Base-by-base conservation (phyloP, 192 early-diverging fungal genomes). In the Diversispora eburnea region DNA sequence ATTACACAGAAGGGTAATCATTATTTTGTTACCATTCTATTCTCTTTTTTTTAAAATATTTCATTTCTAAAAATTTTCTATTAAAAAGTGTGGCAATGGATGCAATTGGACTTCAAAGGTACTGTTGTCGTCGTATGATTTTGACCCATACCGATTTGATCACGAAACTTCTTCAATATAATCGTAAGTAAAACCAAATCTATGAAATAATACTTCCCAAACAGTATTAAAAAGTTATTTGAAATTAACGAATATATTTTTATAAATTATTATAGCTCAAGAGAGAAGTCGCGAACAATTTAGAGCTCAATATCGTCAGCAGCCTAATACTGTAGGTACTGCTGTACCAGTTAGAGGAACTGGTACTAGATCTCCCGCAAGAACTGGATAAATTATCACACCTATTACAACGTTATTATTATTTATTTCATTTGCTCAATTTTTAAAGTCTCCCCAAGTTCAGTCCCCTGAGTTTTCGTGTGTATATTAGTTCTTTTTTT, bases 111-210 rank as follows among this genome's bases (percentile, higher is more conserved):
- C 77, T 92, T 71, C 85, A 93, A 84, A 89, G 97, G 58, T 99
- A 97, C 76, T 99, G 97, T 88, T 99, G 97, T 83, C 88, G 97
- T 52, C 87, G 97, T 72, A 99, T 99, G 97, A 89, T 99, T 8
- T 82, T 99, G 42, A 98, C 97, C 7, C 97, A 99, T 82, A 94
- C 97, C 41, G 97, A 99, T 77, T 81, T 99, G 75, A 99, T 99
- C 75, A 95, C 98, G 79, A 99, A 99, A 83, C 85, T 99, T n/a
- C 78, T 99, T 70, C 94, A 96, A 79, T 98, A 93, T 79, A 93
- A 92, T 76, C 88, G 87, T 85, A 88, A 82, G 87, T 33, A 1
- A 33, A 33, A 33, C 25, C 25, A 33, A 2, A 33, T 33, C 25
- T 33, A 33, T 33, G 25, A 33, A 33, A 81, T n/a, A 25, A 56